Conservation (phyloP, 257 asterid species). For the Knoxia roxburghii region DNA sequence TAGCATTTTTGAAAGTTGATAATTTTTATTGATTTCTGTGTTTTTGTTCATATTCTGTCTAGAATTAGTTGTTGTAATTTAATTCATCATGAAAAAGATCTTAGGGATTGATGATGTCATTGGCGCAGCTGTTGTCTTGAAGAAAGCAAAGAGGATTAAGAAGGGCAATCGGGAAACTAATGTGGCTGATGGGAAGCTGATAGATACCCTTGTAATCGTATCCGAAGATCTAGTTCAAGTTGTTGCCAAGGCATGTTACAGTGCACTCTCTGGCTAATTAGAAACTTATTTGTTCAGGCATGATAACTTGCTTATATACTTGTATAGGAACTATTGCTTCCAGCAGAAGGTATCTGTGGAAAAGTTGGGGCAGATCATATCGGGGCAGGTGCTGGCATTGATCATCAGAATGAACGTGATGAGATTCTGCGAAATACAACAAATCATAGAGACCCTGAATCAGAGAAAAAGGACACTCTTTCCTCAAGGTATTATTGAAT, state of each 20-base stretch:
- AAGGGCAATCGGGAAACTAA: conserved; percentile 53
- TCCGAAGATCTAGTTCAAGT: conserved; percentile 82
- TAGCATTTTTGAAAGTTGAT: not conserved
- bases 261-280: not conserved
- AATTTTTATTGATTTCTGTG: not conserved
- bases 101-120: conserved; percentile 15
- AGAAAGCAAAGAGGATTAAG: conserved; percentile 70
- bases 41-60: too few species aligned
- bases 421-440: conserved; percentile 31
- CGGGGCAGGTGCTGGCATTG: conserved; percentile 30
- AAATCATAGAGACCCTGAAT: conserved; percentile 21
- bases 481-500: conserved; percentile 32
- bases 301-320: conserved; percentile 8
- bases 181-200: conserved; percentile 46
- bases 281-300: not conserved
- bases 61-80: not conserved
- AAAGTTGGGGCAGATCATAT: conserved; percentile 29
- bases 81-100: not conserved
- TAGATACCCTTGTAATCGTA: conserved; percentile 69
- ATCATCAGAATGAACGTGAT: conserved; percentile 16
- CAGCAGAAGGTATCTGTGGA: conserved; percentile 50
- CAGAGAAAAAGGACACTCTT: conserved; percentile 23
- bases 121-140: conserved; percentile 70
- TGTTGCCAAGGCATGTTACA: conserved; percentile 66
- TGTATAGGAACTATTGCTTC: conserved; percentile 52